Evolutionary conservation across 2,329 filamentous ascomycete genomes (phyloP).

Genomic region (Neospermospora avenae): DNA sequence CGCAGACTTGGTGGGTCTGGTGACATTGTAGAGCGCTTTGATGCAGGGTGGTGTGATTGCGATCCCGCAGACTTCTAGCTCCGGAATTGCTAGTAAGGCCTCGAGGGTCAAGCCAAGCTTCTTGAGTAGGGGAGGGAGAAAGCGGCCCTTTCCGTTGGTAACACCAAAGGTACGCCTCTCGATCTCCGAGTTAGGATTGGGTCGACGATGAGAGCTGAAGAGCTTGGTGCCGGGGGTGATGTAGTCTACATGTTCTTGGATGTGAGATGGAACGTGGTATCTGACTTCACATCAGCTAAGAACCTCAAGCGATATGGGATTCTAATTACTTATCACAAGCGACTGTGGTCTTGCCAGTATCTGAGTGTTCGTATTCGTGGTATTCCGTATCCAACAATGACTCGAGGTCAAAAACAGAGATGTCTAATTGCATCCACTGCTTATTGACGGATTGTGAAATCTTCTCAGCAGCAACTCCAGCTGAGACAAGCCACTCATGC

Average conservation of each 20-base stretch:
- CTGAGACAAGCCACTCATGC: conserved; percentile 51
- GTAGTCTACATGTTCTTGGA: conserved; percentile 55
- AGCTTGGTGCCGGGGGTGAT: conserved; percentile 60
- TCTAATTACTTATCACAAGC: too few relatives aligned
- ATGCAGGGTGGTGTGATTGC: conserved; percentile 37
- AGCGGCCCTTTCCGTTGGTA: background rate
- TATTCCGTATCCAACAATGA: conserved; percentile 49
- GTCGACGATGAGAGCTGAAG: too few relatives aligned
- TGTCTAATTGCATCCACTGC: conserved; percentile 52
- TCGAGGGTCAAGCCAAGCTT: background rate
- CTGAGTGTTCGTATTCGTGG: conserved; percentile 48
- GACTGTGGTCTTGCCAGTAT: too few relatives aligned
- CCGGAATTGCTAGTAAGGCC: conserved; percentile 9
- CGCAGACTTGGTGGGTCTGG: conserved; percentile 38
- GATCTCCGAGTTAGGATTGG: too few relatives aligned
- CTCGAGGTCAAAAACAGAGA: conserved; percentile 50
- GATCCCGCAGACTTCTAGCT: conserved; percentile 29
- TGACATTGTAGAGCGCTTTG: conserved; percentile 34
- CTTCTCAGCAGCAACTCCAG: conserved; percentile 43
- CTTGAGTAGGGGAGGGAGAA: too few relatives aligned
- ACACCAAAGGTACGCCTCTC: conserved; percentile 32
- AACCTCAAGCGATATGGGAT: too few relatives aligned
- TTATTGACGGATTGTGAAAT: conserved; percentile 47
- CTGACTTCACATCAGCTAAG: conserved; percentile 29
- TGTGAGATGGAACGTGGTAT: conserved; percentile 48